Base-by-base conservation (phyloP, 495 filamentous ascomycete genomes). In the Parmelia sp. region DNA sequence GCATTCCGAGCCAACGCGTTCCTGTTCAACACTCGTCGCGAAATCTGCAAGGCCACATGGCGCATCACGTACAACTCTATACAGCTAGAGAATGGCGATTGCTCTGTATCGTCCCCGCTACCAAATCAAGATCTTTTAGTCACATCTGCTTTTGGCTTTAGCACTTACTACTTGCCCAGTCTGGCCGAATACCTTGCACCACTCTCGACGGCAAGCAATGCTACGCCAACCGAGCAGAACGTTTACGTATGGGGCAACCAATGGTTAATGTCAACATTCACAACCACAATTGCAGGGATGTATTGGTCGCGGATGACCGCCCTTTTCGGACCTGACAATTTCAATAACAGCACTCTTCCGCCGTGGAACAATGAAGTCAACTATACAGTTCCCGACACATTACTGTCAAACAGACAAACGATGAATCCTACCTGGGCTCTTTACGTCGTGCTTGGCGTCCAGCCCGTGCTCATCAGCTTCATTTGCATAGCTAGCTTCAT, bases 271-370 rank as follows among this genome's bases (percentile, higher is more conserved):
- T 55, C 62, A 29, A 37, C 62, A 23, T 59, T 21, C 42, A 33
- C 57, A 2, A 60, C 62, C 1, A 25, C 61, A 8, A 19, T 65
- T 10, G 62, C 57, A 29, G 45, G 61, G 14, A 57, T 63, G 51
- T 63, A 55, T 44, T 63, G 61, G 61, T 63, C 61, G 45, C 61
- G 61, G 29, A 10, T 62, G 36, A 62, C 59, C 36, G 39, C 39
- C 12, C 21, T 55, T 21, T 9, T 53, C 17, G 49, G 49, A 23
- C n/a, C 27, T 25, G 17, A 61, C 29, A 44, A 19, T 37, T 37
- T 19, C n/a, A 31, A 31, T 14, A n/a, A n/a, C n/a, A 23, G 42
- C 58, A 37, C 33, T 6, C 7, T 39, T 44, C 23, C 33, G 27
- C 7, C 31, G 33, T 27, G 10, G 11, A 29, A 23, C 11, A n/a